phyloP scores from a whole-genome alignment of 768 basidiomycete genomes.

The Lanmaoa pseudosensibilis region DNA sequence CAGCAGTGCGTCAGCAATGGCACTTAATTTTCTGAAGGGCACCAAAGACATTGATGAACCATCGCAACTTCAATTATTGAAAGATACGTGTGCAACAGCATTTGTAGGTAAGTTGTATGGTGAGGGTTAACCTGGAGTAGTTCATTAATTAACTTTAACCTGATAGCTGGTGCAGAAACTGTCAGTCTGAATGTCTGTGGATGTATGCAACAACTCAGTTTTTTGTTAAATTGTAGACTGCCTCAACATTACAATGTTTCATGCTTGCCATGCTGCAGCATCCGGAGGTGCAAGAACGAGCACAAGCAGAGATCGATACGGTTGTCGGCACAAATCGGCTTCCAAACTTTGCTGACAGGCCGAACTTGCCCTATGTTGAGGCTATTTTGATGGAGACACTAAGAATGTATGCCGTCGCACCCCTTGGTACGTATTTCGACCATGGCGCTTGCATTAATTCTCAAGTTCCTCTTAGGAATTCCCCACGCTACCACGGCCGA shows the following conservation, averaged over 20 bases:
- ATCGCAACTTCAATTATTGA: slow-evolving; percentile 11
- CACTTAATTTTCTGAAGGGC: slow-evolving; percentile 6
- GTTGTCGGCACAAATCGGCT: slow-evolving; percentile 31
- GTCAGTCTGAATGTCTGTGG: neutral
- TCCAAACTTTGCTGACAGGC: slow-evolving; percentile 26
- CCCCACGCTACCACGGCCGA: slow-evolving; percentile 21
- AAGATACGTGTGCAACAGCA: slow-evolving; percentile 11
- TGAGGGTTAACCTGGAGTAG: neutral
- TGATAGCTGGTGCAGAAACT: slow-evolving; percentile 22
- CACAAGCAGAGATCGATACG: slow-evolving; percentile 31
- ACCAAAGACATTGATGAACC: slow-evolving; percentile 1
- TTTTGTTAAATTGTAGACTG: slow-evolving; percentile 9
- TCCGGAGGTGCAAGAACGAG: slow-evolving; percentile 33
- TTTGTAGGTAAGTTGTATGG: slow-evolving; percentile 16
- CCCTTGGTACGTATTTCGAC: slow-evolving; percentile 20
- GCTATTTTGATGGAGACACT: slow-evolving; percentile 20
- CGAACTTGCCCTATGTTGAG: slow-evolving; percentile 29
- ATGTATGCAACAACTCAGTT: neutral
- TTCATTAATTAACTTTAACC: neutral
- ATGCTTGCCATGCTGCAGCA: slow-evolving; percentile 34
- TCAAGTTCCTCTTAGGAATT: slow-evolving; percentile 6
- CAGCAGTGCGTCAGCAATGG: slow-evolving; percentile 13
- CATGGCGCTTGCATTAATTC: neutral
- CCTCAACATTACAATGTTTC: slow-evolving; percentile 21
- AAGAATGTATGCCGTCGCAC: slow-evolving; percentile 13